Percentiles rank a stretch among this genome's conserved stretches.
Conservation (phyloP, 2,329 filamentous ascomycete genomes). For the Fusarium sp. region DNA sequence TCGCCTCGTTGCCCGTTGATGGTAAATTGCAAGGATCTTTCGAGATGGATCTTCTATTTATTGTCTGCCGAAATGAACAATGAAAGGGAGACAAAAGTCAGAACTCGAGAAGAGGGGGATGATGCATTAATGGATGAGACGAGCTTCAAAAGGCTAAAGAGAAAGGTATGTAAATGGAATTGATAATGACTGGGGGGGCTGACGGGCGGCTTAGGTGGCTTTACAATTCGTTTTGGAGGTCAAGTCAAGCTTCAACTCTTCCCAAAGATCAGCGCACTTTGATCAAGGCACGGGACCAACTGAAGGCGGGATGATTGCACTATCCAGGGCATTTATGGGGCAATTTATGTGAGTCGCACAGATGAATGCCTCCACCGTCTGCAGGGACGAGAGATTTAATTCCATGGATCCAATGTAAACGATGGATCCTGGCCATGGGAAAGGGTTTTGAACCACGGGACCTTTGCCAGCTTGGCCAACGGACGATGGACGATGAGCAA, state of each 20-base stretch:
- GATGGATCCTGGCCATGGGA: not conserved
- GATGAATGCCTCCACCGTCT: conserved; percentile 12
- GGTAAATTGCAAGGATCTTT: conserved; percentile 14
- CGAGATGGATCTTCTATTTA: conserved; percentile 22
- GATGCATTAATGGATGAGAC: not conserved
- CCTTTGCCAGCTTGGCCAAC: conserved; percentile 15
- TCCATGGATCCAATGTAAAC: conserved; percentile 11
- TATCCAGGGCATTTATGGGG: conserved; percentile 33
- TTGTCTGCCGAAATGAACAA: conserved; percentile 28
- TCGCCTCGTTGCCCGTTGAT: conserved; percentile 13
- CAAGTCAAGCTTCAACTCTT: conserved; percentile 13
- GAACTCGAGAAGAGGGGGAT: conserved; percentile 2
- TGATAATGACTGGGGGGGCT: conserved; percentile 20
- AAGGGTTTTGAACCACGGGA: conserved; percentile 23
- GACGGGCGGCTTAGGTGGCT: conserved; percentile 32
- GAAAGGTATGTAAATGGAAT: not conserved
- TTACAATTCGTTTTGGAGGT: conserved; percentile 1
- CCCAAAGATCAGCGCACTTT: conserved; percentile 33
- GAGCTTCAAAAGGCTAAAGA: not conserved
- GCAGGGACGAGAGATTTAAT: conserved; percentile 37
- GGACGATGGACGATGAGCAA: not conserved
- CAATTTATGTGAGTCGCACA: conserved; percentile 27
- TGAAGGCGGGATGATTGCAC: conserved; percentile 27
- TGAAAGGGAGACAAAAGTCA: conserved; percentile 14
- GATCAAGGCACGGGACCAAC: conserved; percentile 37